Evolutionary conservation across 163 green algal genomes (phyloP), one percentile per base, ranked within the genome.

Genomic region (Chlorella variabilis): DNA sequence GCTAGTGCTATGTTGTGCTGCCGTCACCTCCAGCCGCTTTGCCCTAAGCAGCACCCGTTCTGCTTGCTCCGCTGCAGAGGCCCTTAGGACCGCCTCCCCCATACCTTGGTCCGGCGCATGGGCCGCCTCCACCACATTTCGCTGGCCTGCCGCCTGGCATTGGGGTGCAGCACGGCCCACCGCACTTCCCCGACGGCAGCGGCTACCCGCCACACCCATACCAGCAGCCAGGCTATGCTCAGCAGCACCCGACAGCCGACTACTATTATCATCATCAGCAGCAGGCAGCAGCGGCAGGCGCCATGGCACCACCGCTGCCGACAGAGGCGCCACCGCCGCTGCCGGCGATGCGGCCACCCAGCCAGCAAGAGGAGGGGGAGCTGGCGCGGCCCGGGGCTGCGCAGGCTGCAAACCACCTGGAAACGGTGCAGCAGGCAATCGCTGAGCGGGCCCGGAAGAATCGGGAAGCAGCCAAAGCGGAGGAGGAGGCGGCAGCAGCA

Each of bases 321-420:
- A 17, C 41, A n/a, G 27, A 34, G 17, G 9, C 23, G 9, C 25
- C 67, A 27, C 41, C n/a, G 41, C 27, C n/a, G 2, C 3, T 39
- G 9, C n/a, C 67, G 17, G 27, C 42, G 2, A 27, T 8, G 6
- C 27, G 67, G 41, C 41, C 41, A 1, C 25, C 48, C 11, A 75
- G 67, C 67, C n/a, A 54, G 67, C 1, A 18, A 42, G 68, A 63
- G 42, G 68, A 76, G 29, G 68, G 68, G 0, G 41, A 76, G 68
- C 3, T 76, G 4, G 20, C 23, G 9, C 15, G 23, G 23, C 9
- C 18, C 5, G 54, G 54, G 5, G 54, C 54, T 33, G 54, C 54
- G n/a, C 23, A 27, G 25, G 27, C 29, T 9, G 8, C 39, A 3
- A 59, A 48, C 39, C 36, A 1, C 13, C 33, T 45, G 7, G 68